Percentiles rank a stretch among this genome's conserved stretches.
These are phyloP conservation scores for Furcasterigmium sp. DNA, from an alignment of 2,329 filamentous ascomycete genomes.

Conservation along the genomic window DNA sequence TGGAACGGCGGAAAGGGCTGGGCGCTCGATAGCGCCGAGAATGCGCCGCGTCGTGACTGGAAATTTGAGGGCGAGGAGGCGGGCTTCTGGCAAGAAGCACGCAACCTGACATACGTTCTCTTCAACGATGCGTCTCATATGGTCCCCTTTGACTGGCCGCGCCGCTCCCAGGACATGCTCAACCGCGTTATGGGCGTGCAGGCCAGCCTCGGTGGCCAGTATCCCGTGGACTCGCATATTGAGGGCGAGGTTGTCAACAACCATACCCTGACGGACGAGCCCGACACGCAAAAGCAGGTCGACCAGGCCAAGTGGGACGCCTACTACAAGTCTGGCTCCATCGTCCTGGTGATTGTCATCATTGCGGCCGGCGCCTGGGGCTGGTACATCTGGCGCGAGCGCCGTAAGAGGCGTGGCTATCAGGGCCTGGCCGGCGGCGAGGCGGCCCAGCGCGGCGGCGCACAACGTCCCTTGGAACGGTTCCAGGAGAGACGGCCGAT, in stretches of 20 bases:
- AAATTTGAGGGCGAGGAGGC: conserved; percentile 83
- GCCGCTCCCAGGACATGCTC: conserved; percentile 88
- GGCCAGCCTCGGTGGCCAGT: conserved; percentile 80
- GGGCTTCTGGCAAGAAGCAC: conserved; percentile 89
- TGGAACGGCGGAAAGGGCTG: conserved; percentile 91
- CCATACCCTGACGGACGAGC: conserved; percentile 57
- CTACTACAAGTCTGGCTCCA: conserved; percentile 81
- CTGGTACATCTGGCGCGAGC: conserved; percentile 62
- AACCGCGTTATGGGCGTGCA: conserved; percentile 94
- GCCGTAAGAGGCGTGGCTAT: conserved; percentile 51
- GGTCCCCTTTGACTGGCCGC: conserved; percentile 92
- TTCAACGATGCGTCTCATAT: conserved; percentile 97
- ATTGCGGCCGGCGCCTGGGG: conserved; percentile 71
- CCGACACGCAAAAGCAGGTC: conserved; percentile 65
- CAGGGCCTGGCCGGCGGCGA: conserved; percentile 38
- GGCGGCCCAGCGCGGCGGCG: conserved; percentile 24
- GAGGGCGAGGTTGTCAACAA: conserved; percentile 80
- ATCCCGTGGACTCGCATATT: conserved; percentile 71
- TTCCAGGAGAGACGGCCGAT: conserved; percentile 40
- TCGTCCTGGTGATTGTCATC: conserved; percentile 75
- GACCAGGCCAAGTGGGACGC: conserved; percentile 83
- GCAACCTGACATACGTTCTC: conserved; percentile 91
- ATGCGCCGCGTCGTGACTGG: conserved; percentile 86
- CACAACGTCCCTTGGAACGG: conserved; percentile 28
- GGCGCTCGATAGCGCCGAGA: conserved; percentile 39